These are phyloP conservation scores for Cenchrus purpureus DNA, from an alignment of 176 grass and related monocot genomes.

Conservation along the genomic window DNA sequence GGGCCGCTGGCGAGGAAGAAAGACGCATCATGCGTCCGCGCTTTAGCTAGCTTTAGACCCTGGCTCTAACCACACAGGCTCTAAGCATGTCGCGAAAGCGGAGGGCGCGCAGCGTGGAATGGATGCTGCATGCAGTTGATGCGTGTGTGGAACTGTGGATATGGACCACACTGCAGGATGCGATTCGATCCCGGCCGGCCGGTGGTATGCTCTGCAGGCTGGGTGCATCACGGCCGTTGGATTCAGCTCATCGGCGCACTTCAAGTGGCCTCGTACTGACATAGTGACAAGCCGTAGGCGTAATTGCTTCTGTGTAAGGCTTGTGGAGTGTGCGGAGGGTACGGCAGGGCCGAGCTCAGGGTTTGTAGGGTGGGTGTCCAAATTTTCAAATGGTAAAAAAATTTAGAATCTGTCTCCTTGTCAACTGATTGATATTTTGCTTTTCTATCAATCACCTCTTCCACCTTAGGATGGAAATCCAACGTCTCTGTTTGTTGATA, in stretches of 20 bases:
- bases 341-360: no score
- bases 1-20: constrained; percentile 30
- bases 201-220: constrained; percentile 25
- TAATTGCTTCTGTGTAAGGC: not conserved
- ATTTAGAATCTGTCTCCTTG: no score
- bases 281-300: not conserved
- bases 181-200: not conserved
- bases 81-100: constrained; percentile 48
- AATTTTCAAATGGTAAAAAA: no score
- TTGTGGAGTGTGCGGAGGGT: no score
- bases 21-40: constrained; percentile 21
- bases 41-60: constrained; percentile 43
- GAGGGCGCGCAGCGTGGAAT: constrained; percentile 40
- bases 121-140: not conserved
- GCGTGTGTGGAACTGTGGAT: no score
- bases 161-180: not conserved
- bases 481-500: no score
- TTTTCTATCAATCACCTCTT: no score
- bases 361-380: no score
- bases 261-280: not conserved
- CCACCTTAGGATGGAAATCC: no score
- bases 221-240: not conserved
- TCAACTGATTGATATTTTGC: no score
- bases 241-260: not conserved
- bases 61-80: not conserved